Base-by-base conservation (phyloP, 2,329 filamentous ascomycete genomes). In the Paradendryphiella salina region DNA sequence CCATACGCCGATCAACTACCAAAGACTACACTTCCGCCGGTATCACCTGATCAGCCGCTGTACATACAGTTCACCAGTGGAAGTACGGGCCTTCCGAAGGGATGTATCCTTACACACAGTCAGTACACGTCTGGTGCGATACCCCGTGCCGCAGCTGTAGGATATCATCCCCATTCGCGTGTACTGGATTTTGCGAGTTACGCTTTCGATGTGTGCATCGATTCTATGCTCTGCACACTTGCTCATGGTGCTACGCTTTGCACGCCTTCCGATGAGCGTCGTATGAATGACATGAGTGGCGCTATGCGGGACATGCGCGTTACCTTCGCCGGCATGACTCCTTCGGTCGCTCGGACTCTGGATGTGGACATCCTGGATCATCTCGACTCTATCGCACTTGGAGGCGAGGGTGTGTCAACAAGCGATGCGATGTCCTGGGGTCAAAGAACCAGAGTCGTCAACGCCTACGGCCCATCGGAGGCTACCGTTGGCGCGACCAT, bases 281-380 rank as follows among this genome's bases (percentile, higher is more conserved):
- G 78, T 2, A 67, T 79, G 52, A 78, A 79, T 46, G 76, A 80
- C 52, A 70, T 80, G 17, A 71, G 75, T 11, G 76, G 75, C 9
- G 69, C 65, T 0, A 72, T 73, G 60, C 65, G 67, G 10, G 66
- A 71, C 14, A 65, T 72, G 61, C 53, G 60, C 5, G 65, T 73
- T 33, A 72, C 61, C 14, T 56, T 70, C 33, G 70, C 68, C 6
- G 66, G 69, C 11, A 67, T 73, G 68, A 73, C 71, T 10, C 70
- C 71, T 11, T 71, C 70, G 3, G 66, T 73, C 2, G 70, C 67
- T 20, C 60, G 77, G 58, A 69, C 68, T 3, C 53, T 73, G 6
- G 64, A 69, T 13, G 68, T 71, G 1, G 73, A 72, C 37, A 64
- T 69, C 8, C 29, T 77, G 61, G 34, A 77, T 58, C 46, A 71